Evolutionary conservation across 345 rosid species (phyloP).

Genomic region (Euphorbia peplus): DNA sequence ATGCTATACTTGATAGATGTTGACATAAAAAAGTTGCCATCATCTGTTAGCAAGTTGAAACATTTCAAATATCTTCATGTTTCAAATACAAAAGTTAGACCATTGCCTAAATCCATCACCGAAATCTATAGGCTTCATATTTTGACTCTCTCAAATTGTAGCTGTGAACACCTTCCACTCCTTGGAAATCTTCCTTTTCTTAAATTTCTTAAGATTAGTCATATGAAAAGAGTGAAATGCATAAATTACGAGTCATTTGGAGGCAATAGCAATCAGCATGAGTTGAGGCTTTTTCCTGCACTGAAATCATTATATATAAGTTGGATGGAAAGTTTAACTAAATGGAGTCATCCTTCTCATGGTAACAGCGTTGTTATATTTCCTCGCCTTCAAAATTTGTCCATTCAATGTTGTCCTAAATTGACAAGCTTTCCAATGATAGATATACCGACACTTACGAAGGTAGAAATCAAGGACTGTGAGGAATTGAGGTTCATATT

Average conservation of each 20-base stretch:
- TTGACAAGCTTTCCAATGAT: not conserved
- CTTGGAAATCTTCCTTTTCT: too few species aligned
- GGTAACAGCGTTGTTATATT: not conserved
- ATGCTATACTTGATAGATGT: too few species aligned
- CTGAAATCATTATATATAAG: not conserved
- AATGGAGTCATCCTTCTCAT: not conserved
- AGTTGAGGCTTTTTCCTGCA: not conserved
- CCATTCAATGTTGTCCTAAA: not conserved
- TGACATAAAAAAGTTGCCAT: too few species aligned
- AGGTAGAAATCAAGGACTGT: not conserved
- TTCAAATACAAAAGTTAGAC: too few species aligned
- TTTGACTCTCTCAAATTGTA: too few species aligned
- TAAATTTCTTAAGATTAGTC: too few species aligned
- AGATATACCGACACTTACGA: not conserved
- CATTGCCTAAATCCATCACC: too few species aligned
- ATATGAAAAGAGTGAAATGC: too few species aligned
- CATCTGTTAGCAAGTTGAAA: too few species aligned
- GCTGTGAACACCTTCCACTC: too few species aligned
- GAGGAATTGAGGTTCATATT: not conserved
- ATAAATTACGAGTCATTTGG: not conserved
- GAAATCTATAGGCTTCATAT: too few species aligned
- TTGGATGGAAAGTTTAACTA: not conserved
- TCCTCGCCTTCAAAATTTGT: slow-evolving; percentile 15
- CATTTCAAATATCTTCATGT: too few species aligned
- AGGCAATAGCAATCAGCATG: not conserved